These are phyloP conservation scores for Geotrichum siamense DNA, from an alignment of 1,139 yeast species.

Conservation along the genomic window DNA sequence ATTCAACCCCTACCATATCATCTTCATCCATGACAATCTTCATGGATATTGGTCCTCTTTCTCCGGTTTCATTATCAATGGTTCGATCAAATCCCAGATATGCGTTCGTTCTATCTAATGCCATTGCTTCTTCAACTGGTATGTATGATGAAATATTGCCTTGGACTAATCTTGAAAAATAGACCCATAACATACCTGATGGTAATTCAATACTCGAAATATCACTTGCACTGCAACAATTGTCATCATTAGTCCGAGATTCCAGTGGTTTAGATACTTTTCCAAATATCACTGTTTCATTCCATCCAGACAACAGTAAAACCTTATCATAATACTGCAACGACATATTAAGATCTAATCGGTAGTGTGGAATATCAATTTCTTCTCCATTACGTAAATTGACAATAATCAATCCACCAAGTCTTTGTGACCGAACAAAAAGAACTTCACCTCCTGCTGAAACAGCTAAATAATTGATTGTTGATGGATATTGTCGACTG, in stretches of 20 bases:
- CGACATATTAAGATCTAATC: conserved; percentile 27
- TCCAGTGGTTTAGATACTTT: conserved; percentile 18
- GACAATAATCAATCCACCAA: conserved; percentile 30
- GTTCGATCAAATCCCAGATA: conserved; percentile 17
- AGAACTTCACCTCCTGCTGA: conserved; percentile 28
- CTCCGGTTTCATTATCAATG: not conserved
- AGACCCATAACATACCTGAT: conserved; percentile 24
- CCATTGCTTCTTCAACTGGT: conserved; percentile 24
- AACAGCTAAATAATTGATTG: conserved; percentile 27
- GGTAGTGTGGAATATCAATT: conserved; percentile 31
- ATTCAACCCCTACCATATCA: conserved; percentile 15
- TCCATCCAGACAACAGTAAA: conserved; percentile 25
- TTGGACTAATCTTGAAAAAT: conserved; percentile 23
- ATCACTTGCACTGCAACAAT: conserved; percentile 6
- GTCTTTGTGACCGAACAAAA: conserved; percentile 27
- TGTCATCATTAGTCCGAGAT: conserved; percentile 11
- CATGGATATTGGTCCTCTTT: conserved; percentile 1
- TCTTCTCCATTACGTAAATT: conserved; percentile 26
- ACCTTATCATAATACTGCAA: conserved; percentile 25
- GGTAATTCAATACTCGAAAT: conserved; percentile 3
- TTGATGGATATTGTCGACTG: conserved; percentile 29
- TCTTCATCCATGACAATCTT: conserved; percentile 18
- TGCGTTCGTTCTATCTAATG: conserved; percentile 19
- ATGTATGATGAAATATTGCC: conserved; percentile 26
- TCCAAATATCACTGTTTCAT: conserved; percentile 28